Conservation (phyloP, 805 yeast genomes). For the Candida rishiriensis region DNA sequence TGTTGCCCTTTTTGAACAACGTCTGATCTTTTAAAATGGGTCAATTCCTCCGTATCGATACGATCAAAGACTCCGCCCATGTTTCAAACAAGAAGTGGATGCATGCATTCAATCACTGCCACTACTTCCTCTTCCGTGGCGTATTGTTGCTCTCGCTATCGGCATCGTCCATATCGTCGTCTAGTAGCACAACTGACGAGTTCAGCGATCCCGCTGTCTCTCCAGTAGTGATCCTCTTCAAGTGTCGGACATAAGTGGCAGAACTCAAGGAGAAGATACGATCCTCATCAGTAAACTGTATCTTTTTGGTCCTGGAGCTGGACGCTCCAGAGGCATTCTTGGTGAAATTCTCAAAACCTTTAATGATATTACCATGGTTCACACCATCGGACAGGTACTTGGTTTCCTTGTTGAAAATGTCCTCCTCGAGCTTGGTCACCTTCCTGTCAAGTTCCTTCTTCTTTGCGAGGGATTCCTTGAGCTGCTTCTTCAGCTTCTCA, state of each 20-base stretch:
- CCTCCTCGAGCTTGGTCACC: conserved; percentile 64
- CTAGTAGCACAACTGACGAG: conserved; percentile 9
- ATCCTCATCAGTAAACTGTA: conserved; percentile 64
- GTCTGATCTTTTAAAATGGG: too few relatives aligned
- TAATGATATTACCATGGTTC: conserved; percentile 74
- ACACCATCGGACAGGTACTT: conserved; percentile 68
- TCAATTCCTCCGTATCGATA: too few relatives aligned
- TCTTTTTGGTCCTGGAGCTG: conserved; percentile 39
- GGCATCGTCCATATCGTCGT: conserved; percentile 19
- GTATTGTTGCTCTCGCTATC: conserved; percentile 18
- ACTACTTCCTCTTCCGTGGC: conserved; percentile 15
- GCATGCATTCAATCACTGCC: too few relatives aligned
- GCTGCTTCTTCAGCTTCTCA: conserved; percentile 59
- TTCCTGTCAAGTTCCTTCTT: conserved; percentile 64
- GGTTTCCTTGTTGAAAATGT: conserved; percentile 72
- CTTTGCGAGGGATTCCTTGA: conserved; percentile 56
- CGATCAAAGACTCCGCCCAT: too few relatives aligned
- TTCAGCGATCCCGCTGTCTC: conserved; percentile 10
- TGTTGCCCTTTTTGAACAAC: too few relatives aligned
- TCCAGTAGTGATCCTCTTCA: conserved; percentile 42
- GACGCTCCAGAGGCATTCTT: conserved; percentile 34
- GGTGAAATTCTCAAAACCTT: conserved; percentile 82
- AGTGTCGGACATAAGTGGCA: conserved; percentile 59
- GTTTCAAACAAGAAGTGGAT: too few relatives aligned
- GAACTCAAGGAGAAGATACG: conserved; percentile 77